Percentiles rank a stretch among this genome's conserved stretches.
These are phyloP conservation scores for Malassezia sympodialis DNA, from an alignment of 1,284 basidiomycete genomes.

Conservation along the genomic window DNA sequence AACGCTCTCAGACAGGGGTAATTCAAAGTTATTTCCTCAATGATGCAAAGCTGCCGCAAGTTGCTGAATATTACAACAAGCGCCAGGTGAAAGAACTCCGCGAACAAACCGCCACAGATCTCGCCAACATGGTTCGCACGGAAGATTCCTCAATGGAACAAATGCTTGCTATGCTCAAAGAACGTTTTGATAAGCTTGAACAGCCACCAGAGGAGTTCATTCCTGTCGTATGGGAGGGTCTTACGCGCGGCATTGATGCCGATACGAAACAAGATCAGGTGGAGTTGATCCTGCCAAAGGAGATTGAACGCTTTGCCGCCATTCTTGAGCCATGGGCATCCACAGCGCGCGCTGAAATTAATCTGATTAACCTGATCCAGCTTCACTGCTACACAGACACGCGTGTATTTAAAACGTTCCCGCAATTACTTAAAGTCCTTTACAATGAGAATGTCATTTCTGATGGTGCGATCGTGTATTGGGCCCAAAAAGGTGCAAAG, in stretches of 20 bases:
- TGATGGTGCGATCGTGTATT: conserved; percentile 91
- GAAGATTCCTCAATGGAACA: conserved; percentile 25
- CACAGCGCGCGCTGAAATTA: conserved; percentile 76
- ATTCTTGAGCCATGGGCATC: conserved; percentile 79
- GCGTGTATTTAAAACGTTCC: conserved; percentile 82
- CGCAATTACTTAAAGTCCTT: conserved; percentile 74
- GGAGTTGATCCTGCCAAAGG: conserved; percentile 68
- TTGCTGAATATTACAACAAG: conserved; percentile 54
- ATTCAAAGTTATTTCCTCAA: conserved; percentile 72
- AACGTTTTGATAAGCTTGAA: conserved; percentile 8
- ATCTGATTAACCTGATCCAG: conserved; percentile 58
- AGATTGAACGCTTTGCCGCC: conserved; percentile 73
- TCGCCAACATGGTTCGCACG: conserved; percentile 56
- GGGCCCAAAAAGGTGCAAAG: conserved; percentile 92
- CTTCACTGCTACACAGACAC: conserved; percentile 79
- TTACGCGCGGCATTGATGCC: conserved; percentile 78
- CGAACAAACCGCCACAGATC: conserved; percentile 55
- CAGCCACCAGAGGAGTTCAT: conserved; percentile 57
- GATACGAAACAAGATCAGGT: conserved; percentile 77
- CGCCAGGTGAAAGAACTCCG: conserved; percentile 28
- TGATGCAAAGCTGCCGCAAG: conserved; percentile 59
- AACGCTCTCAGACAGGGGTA: conserved; percentile 57
- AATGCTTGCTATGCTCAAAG: conserved; percentile 22
- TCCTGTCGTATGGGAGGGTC: conserved; percentile 78
- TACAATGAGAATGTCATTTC: conserved; percentile 91